phyloP scores from a whole-genome alignment of 257 asterid genomes.

The Rehmannia glutinosa region DNA sequence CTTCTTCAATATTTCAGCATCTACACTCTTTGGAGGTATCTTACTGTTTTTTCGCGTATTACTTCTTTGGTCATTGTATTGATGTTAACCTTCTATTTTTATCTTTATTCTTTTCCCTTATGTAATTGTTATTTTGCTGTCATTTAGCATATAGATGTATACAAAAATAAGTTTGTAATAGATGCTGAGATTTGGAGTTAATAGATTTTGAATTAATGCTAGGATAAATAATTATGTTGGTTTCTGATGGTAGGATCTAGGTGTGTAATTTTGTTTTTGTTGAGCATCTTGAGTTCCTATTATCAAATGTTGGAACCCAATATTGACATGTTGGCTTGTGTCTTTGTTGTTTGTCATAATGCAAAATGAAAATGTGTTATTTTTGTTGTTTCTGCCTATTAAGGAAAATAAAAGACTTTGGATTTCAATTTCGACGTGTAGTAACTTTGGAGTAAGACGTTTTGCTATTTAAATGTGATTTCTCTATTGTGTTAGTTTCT shows the following conservation, averaged over 20 bases:
- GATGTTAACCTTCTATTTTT: no score
- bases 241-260: neutral
- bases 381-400: no score
- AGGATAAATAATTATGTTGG: neutral
- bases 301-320: neutral
- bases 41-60: neutral
- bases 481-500: no score
- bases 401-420: neutral
- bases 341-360: neutral
- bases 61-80: neutral
- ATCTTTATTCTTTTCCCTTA: neutral
- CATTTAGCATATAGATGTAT: neutral
- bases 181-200: neutral
- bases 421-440: no score
- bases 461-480: no score
- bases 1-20: constrained; percentile 60
- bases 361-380: no score
- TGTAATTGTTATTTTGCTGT: neutral
- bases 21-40: constrained; percentile 72
- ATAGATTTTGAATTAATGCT: neutral
- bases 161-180: neutral
- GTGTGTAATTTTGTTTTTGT: neutral
- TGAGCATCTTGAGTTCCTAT: neutral
- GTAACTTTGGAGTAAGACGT: no score
- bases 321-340: neutral